phyloP scores from a whole-genome alignment of 164 flowering plant species.

The Vitis labrusca region DNA sequence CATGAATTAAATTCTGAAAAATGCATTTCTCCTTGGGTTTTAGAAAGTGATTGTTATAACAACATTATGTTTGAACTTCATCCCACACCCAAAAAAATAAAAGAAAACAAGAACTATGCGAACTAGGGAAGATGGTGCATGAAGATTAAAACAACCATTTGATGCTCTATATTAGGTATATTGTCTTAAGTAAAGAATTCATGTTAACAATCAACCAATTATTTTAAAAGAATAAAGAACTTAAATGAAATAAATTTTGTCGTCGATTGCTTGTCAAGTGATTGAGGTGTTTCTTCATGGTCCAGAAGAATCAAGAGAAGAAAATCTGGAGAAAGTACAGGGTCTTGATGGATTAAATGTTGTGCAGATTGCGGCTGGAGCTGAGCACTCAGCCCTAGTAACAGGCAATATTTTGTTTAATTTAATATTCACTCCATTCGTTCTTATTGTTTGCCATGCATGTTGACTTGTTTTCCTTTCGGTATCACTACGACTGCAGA shows the following conservation, averaged over 20 bases:
- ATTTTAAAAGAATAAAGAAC: too few species aligned
- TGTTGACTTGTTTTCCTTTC: neutral
- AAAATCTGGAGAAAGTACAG: conserved; percentile 29
- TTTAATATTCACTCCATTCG: neutral
- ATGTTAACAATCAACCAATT: too few species aligned
- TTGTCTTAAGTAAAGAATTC: too few species aligned
- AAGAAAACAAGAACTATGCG: too few species aligned
- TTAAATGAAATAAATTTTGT: neutral
- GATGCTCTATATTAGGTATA: too few species aligned
- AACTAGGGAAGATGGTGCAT: too few species aligned
- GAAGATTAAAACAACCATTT: too few species aligned
- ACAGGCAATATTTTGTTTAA: conserved; percentile 44
- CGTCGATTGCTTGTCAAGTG: neutral
- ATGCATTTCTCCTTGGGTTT: neutral
- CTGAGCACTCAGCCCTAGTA: conserved; percentile 83
- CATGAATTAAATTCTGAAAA: neutral
- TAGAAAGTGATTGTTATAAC: neutral
- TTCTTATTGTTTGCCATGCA: neutral
- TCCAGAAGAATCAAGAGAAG: conserved; percentile 30
- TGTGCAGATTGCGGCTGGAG: conserved; percentile 69
- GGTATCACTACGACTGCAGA: conserved; percentile 36
- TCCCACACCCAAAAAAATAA: too few species aligned
- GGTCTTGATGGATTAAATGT: conserved; percentile 44
- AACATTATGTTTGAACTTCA: neutral
- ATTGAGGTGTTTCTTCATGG: neutral